Percentiles rank a stretch among this genome's conserved stretches.
Evolutionary conservation across 495 filamentous ascomycete species (phyloP).

Genomic region (Penicillium coprophilum): DNA sequence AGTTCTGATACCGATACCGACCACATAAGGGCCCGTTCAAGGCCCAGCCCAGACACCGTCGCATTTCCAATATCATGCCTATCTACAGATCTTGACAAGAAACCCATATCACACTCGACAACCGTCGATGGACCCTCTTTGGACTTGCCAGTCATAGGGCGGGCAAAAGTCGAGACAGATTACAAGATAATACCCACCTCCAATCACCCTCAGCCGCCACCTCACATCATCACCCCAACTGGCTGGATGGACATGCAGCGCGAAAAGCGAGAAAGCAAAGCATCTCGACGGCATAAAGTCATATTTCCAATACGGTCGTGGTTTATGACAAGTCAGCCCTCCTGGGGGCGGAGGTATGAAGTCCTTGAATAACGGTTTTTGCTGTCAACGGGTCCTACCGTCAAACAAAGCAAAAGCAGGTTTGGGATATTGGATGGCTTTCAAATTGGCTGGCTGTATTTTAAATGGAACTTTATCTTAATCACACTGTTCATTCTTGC

Average conservation of each 20-base stretch:
- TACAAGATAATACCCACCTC: background rate
- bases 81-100: background rate
- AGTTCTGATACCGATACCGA: background rate
- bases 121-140: background rate
- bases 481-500: constrained; percentile 2
- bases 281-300: constrained; percentile 8
- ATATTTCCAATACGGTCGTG: constrained; percentile 11
- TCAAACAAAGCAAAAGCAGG: background rate
- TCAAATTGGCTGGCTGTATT: background rate
- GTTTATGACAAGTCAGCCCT: constrained; percentile 8
- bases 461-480: background rate
- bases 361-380: constrained; percentile 4
- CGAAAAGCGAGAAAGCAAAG: constrained; percentile 9
- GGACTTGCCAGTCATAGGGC: background rate
- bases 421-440: background rate
- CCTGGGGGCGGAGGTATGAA: constrained; percentile 5
- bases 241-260: constrained; percentile 22
- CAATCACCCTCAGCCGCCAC: constrained; percentile 12
- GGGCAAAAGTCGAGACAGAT: background rate
- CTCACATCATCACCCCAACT: constrained; percentile 18
- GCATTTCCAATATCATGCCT: constrained; percentile 1
- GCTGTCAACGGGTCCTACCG: background rate
- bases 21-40: constrained; percentile 1
- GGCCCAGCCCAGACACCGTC: background rate
- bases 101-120: background rate